These are phyloP conservation scores for Lyophyllum shimeji DNA, from an alignment of 768 basidiomycete species.

Conservation along the genomic window DNA sequence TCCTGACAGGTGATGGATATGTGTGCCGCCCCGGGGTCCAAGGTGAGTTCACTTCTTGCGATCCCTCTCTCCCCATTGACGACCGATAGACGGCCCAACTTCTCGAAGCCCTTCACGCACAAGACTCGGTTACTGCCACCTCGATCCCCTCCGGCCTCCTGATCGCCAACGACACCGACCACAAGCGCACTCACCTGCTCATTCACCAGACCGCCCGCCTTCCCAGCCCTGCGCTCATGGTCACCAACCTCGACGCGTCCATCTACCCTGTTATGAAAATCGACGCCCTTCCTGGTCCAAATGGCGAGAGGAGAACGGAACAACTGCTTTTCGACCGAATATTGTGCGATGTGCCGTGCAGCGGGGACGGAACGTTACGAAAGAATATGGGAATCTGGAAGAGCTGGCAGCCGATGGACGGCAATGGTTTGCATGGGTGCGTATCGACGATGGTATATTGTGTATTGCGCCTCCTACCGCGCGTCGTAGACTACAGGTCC, in stretches of 20 bases:
- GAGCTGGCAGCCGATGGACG: constrained; percentile 84
- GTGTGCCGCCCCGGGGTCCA: constrained; percentile 98
- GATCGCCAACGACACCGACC: constrained; percentile 94
- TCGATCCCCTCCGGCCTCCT: constrained; percentile 82
- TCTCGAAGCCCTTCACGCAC: constrained; percentile 89
- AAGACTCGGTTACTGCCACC: constrained; percentile 61
- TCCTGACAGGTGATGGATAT: constrained; percentile 79
- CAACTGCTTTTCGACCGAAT: constrained; percentile 88
- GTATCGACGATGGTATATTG: constrained; percentile 16
- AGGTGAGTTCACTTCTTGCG: constrained; percentile 45
- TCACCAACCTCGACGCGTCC: constrained; percentile 95
- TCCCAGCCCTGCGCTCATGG: constrained; percentile 88
- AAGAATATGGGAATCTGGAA: constrained; percentile 98
- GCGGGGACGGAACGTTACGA: constrained; percentile 92
- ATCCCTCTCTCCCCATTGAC: neutral
- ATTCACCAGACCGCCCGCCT: constrained; percentile 97
- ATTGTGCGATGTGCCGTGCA: constrained; percentile 95
- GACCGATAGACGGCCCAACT: constrained; percentile 84
- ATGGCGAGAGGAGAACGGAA: constrained; percentile 34
- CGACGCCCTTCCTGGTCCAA: constrained; percentile 30
- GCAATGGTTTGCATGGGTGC: constrained; percentile 87
- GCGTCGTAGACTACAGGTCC: constrained; percentile 73
- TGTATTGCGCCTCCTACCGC: constrained; percentile 1
- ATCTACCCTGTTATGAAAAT: constrained; percentile 72
- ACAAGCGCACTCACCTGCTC: constrained; percentile 92